A percentile compares a stretch with the other conserved stretches of the same genome.
Evolutionary conservation across 257 asterid species (phyloP).

Genomic region (Sherardia arvensis): DNA sequence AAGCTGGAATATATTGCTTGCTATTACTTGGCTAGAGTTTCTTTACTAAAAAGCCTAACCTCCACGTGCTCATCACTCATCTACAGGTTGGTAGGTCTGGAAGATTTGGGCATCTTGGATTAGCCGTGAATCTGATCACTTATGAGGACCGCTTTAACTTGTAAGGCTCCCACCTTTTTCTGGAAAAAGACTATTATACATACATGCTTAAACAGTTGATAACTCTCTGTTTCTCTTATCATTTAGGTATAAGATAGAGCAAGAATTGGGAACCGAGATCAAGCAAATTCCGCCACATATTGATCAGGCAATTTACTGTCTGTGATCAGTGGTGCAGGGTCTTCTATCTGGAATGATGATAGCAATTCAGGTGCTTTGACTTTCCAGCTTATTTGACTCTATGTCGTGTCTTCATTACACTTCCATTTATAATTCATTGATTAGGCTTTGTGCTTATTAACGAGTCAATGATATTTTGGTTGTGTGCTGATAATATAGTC

Average conservation of each 20-base stretch:
- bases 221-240: constrained; percentile 7
- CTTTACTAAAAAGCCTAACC: background rate
- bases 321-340: constrained; percentile 26
- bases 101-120: constrained; percentile 89
- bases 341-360: constrained; percentile 12
- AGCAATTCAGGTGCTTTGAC: constrained; percentile 16
- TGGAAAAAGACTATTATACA: background rate
- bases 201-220: background rate
- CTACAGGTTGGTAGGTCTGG: constrained; percentile 88
- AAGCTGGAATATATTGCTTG: constrained; percentile 17
- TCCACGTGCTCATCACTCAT: constrained; percentile 10
- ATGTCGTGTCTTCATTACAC: too few species aligned
- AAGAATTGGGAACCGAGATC: constrained; percentile 87
- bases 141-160: constrained; percentile 79
- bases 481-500: too few species aligned
- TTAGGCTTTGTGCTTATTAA: too few species aligned
- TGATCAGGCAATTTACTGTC: constrained; percentile 73
- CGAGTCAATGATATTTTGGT: too few species aligned
- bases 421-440: background rate
- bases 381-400: too few species aligned
- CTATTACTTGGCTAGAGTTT: constrained; percentile 5
- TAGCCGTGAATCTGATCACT: constrained; percentile 84
- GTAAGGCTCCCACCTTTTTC: constrained; percentile 27
- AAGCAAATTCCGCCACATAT: constrained; percentile 88
- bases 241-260: constrained; percentile 78